A percentile compares a stretch with the other conserved stretches of the same genome.
Evolutionary conservation across 2,329 filamentous ascomycete genomes (phyloP).

Genomic region (Alternaria sp.): DNA sequence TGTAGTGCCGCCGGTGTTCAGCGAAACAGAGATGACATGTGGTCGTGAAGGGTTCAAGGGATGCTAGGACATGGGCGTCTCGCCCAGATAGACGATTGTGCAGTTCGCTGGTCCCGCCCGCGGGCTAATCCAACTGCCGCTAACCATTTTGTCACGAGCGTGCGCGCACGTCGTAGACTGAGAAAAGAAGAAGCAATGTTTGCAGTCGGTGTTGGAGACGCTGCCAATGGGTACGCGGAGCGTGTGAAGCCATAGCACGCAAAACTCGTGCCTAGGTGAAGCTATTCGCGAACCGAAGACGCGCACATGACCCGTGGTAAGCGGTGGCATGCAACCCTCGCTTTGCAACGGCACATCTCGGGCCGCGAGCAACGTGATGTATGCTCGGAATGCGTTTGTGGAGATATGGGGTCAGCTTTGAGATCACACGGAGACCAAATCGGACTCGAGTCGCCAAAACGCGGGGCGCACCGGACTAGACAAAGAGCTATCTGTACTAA

Average conservation of each 20-base stretch:
- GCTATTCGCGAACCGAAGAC: conserved; percentile 17
- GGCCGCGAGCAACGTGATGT: conserved; percentile 31
- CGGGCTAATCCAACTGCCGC: conserved; percentile 4
- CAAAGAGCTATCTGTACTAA: conserved; percentile 15
- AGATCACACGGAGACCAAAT: conserved; percentile 17
- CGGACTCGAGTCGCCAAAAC: conserved; percentile 9
- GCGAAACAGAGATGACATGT: conserved; percentile 8
- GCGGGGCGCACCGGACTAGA: conserved; percentile 25
- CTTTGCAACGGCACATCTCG: conserved; percentile 46
- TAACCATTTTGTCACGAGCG: conserved; percentile 10
- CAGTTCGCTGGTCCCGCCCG: conserved; percentile 4
- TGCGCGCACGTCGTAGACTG: conserved; percentile 3
- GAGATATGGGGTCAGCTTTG: conserved; percentile 16
- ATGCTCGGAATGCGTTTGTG: conserved; percentile 12
- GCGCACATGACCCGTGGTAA: conserved; percentile 39
- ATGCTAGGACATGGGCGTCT: conserved; percentile 20
- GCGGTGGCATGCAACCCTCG: conserved; percentile 33
- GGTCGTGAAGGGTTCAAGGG: conserved; percentile 7
- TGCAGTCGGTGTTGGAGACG: conserved; percentile 4
- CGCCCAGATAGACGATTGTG: conserved; percentile 16
- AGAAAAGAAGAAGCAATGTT: conserved; percentile 10
- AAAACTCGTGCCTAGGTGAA: conserved; percentile 16
- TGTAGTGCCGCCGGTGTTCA: conserved; percentile 5
- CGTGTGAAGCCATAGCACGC: conserved; percentile 8
- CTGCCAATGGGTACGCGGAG: not conserved